These are phyloP conservation scores for Porcisia hertigi DNA, from an alignment of 208 protist genomes.

Conservation along the genomic window DNA sequence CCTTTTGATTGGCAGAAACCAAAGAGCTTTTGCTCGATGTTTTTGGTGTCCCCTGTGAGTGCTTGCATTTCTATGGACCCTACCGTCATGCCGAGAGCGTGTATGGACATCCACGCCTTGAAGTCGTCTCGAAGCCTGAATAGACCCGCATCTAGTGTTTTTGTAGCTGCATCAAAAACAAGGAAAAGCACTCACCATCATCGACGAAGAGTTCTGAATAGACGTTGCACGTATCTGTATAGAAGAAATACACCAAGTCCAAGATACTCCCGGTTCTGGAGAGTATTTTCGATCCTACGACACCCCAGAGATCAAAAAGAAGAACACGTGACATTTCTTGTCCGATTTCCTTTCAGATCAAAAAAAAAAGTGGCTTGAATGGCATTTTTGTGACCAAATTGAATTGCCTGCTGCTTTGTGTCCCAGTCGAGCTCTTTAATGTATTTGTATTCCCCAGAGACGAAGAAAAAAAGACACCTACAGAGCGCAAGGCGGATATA, in stretches of 20 bases:
- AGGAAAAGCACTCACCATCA: not conserved
- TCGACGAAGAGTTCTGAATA: not conserved
- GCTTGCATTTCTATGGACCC: too few relatives aligned
- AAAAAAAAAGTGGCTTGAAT: not conserved
- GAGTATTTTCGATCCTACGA: not conserved
- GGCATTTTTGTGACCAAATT: not conserved
- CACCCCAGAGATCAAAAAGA: not conserved
- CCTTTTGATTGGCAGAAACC: not conserved
- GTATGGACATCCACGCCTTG: too few relatives aligned
- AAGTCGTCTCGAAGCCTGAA: not conserved
- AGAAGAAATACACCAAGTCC: not conserved
- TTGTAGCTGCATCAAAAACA: not conserved
- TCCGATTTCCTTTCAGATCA: not conserved
- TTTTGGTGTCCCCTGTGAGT: not conserved
- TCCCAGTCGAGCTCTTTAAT: not conserved
- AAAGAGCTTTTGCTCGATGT: not conserved
- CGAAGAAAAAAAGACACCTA: not conserved
- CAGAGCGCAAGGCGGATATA: conserved; percentile 5
- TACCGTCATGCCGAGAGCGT: not conserved
- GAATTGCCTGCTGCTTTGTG: not conserved
- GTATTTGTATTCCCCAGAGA: not conserved
- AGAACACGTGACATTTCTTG: not conserved
- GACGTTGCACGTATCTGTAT: not conserved
- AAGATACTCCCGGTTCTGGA: not conserved
- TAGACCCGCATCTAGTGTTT: not conserved